Percentiles rank a stretch among this genome's conserved stretches.
Conservation (phyloP, 148 eudicot species). For the Bassia scoparia region DNA sequence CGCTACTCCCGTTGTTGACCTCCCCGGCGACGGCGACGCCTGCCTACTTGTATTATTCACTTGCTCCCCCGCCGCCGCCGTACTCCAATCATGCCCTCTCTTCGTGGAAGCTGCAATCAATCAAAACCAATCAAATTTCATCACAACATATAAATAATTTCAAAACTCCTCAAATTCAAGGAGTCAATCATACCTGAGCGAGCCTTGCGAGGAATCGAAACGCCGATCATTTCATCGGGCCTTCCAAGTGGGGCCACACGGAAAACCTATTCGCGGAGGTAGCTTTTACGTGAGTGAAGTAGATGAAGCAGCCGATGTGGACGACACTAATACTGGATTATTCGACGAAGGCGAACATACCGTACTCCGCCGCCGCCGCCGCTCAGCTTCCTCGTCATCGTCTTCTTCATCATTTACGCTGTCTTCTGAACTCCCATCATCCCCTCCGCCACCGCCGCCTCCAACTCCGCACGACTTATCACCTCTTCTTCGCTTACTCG, state of each 20-base stretch:
- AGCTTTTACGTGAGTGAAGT: constrained; percentile 55
- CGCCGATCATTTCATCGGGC: constrained; percentile 80
- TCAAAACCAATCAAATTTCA: not conserved
- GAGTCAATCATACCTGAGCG: constrained; percentile 89
- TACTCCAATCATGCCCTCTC: constrained; percentile 74
- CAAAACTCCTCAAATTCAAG: not conserved
- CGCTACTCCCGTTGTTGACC: constrained; percentile 33
- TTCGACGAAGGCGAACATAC: constrained; percentile 37
- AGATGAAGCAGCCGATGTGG: constrained; percentile 25
- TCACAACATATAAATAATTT: not conserved
- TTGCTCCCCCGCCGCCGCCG: constrained; percentile 35
- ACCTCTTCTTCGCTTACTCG: constrained; percentile 48
- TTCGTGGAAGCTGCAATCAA: constrained; percentile 58
- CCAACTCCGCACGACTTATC: constrained; percentile 50
- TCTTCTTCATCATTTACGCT: constrained; percentile 76
- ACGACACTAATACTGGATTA: constrained; percentile 28
- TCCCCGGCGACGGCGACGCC: constrained; percentile 58
- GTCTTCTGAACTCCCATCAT: constrained; percentile 70
- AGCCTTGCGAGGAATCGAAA: constrained; percentile 81
- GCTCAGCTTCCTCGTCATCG: constrained; percentile 43
- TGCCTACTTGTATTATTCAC: constrained; percentile 31
- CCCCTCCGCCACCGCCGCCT: constrained; percentile 34
- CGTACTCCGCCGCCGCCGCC: constrained; percentile 19
- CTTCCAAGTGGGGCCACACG: constrained; percentile 66
- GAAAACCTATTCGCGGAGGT: constrained; percentile 45